Evolutionary conservation across 495 filamentous ascomycete genomes (phyloP), one percentile per base, ranked within the genome.

Genomic region (Paragyromitra xinjiangensis): DNA sequence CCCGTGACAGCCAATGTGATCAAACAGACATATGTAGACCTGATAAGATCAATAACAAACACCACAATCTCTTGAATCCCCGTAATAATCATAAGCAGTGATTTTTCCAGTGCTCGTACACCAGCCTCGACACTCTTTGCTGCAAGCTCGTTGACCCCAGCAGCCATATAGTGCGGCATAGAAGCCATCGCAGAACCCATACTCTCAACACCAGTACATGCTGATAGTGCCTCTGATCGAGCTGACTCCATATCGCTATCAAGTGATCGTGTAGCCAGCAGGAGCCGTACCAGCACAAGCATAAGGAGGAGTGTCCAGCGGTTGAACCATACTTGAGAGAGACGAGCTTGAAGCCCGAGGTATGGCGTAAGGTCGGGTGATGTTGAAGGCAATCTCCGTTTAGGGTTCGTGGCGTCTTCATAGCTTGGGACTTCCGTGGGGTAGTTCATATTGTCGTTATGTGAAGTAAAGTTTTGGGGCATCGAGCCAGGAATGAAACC

Each of bases 321-420:
- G 87, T 98, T 98, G 86, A 98, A 91, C 94, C 94, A 97, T 81
- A 93, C 86, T 86, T 99, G 95, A 39, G 95, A 99, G 53, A 98
- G 87, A 73, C 94, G 90, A 72, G 95, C 92, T 76, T 91, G 90
- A 78, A 97, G 88, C 67, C 95, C 95, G 42, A 99, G 91, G 82
- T 98, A 98, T 39, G 95, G 96, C 62, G 94, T 99, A 81, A 96
- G 88, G 73, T 87, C 84, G 77, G 86, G 85, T 79, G 85, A 84
- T 81, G 88, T 87, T 78, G 87, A 84, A 77, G 85, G 83, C 44
- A 76, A 48, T 9, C 75, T 65, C 34, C 75, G 71, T 55, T 81
- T 67, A 0, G 79, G 53, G 12, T 81, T 79, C 50, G 78, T 66
- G 14, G 80, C 80, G 39, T 81, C 80, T 69, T 82, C 80, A 24